Conservation (phyloP, 306 rosid species). For the Acacia melanoxylon region DNA sequence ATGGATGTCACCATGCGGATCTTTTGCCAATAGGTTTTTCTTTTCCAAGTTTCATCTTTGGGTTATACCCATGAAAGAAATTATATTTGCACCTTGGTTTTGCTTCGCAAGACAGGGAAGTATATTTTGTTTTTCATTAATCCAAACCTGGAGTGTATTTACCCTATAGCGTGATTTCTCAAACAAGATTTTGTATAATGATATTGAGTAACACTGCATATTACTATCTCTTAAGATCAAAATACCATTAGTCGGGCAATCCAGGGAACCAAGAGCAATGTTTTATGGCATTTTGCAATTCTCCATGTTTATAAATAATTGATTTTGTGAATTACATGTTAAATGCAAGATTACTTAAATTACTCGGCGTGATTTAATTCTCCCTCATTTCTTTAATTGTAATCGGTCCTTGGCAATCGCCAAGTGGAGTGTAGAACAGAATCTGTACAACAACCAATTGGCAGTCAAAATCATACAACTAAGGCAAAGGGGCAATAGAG, state of each 20-base stretch:
- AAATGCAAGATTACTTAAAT: no score
- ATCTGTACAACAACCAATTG: neutral
- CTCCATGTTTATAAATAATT: neutral
- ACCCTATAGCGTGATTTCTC: neutral
- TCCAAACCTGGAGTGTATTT: constrained; percentile 4
- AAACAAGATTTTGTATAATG: neutral
- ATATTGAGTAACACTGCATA: neutral
- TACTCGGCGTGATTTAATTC: neutral
- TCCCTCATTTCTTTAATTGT: neutral
- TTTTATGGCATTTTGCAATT: neutral
- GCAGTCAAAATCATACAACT: neutral
- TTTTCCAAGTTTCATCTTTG: constrained; percentile 2
- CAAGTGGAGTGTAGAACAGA: neutral
- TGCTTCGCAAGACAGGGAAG: constrained; percentile 20
- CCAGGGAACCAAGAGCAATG: neutral
- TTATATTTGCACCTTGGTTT: constrained; percentile 3
- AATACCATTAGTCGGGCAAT: neutral
- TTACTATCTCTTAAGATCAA: neutral
- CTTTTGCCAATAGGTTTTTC: constrained; percentile 23
- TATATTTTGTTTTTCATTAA: constrained; percentile 18
- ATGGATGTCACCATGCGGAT: neutral
- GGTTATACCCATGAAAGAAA: constrained; percentile 22
- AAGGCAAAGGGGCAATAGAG: neutral
- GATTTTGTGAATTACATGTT: neutral
- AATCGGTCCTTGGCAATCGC: neutral